Evolutionary conservation across 1,284 basidiomycete genomes (phyloP).

Genomic region (Clitocybe nebularis): DNA sequence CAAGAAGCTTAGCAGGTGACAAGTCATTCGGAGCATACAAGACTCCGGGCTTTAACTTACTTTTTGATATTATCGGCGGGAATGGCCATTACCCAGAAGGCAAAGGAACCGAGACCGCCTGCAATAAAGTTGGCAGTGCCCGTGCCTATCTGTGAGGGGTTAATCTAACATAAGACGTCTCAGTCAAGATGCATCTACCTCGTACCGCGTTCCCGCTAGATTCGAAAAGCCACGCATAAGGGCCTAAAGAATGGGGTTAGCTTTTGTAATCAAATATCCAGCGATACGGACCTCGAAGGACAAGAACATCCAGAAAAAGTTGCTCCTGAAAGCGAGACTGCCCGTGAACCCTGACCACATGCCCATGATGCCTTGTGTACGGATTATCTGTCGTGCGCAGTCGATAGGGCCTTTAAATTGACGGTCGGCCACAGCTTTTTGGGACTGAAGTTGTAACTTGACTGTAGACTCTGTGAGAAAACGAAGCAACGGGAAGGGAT

Average conservation of each 20-base stretch:
- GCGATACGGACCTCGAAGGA: constrained; percentile 49
- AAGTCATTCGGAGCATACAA: background rate
- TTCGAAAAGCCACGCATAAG: constrained; percentile 55
- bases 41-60: constrained; percentile 31
- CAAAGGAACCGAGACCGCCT: constrained; percentile 61
- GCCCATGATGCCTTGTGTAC: constrained; percentile 51
- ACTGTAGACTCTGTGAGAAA: no score
- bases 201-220: constrained; percentile 49
- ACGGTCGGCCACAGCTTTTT: constrained; percentile 49
- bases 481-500: no score
- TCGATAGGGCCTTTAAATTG: constrained; percentile 66
- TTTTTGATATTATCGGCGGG: constrained; percentile 80
- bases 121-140: constrained; percentile 67
- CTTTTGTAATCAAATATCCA: background rate
- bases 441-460: constrained; percentile 73
- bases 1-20: constrained; percentile 9
- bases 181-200: constrained; percentile 32
- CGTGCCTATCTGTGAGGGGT: constrained; percentile 46
- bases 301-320: constrained; percentile 70
- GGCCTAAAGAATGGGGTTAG: constrained; percentile 22
- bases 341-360: constrained; percentile 66
- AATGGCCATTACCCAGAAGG: constrained; percentile 67
- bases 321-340: constrained; percentile 57
- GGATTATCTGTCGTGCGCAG: constrained; percentile 52
- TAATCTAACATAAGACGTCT: background rate